Base-by-base conservation (phyloP, 2,329 filamentous ascomycete species). In the Emmonsiellopsis sp. region DNA sequence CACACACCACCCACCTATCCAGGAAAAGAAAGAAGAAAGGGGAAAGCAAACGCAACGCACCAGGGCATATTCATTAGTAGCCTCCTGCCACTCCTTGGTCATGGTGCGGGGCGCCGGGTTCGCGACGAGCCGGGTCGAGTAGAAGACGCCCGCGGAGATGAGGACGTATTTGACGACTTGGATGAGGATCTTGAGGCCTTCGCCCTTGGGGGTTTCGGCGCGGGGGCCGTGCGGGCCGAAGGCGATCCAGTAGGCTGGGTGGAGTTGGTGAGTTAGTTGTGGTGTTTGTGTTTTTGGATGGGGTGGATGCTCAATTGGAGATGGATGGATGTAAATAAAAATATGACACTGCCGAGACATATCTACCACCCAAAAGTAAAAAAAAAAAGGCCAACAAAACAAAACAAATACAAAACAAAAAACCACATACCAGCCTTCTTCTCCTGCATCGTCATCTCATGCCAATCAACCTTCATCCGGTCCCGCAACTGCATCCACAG, bases 391-490 rank as follows among this genome's bases (percentile, higher is more conserved):
- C 17, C 17, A 17, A 17, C 17, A 17, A 17, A 17, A 17, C 33
- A 31, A 10, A 9, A 8, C 33, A 43, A 17, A 52, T 10, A 39
- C 36, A 13, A 31, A 9, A 49, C 40, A 31, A 40, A 17, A 4
- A 27, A 27, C 1, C 31, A 88, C 91, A 72, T 85, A 96, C 93
- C 92, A 66, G 93, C 93, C 81, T 95, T 97, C 88, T 98, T 95
- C 83, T 98, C 93, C 75, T 93, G 87, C 68, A 94, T 63, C 51
- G 93, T 96, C 78, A 98, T 79, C 70, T 97, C 89, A 69, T 86
- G 83, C 93, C 93, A 98, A 79, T 89, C 90, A 66, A 82, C 84
- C 87, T 95, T 96, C 93, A 98, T 98, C 70, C 93, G 87, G 78
- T 98, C 93, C 74, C 93, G 84, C 74, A 98, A 80, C 64, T 87